These are phyloP conservation scores for Aspergillus nomiae DNA, from an alignment of 2,329 filamentous ascomycete genomes.

Conservation along the genomic window DNA sequence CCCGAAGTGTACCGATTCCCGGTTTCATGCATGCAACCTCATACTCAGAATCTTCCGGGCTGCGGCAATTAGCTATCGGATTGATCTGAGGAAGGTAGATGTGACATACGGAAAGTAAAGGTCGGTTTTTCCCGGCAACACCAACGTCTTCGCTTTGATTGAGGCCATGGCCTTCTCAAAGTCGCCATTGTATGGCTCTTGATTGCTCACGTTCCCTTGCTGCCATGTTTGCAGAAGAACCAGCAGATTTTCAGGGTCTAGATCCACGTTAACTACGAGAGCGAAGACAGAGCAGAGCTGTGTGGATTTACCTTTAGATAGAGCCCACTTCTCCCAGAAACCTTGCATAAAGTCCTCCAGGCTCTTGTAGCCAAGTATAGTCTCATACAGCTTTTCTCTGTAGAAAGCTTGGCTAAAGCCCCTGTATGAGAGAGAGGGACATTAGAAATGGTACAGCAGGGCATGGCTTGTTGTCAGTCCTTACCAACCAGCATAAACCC, in stretches of 20 bases:
- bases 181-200: constrained; percentile 68
- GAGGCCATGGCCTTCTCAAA: constrained; percentile 66
- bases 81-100: neutral
- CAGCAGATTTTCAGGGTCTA: constrained; percentile 73
- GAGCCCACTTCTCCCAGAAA: constrained; percentile 76
- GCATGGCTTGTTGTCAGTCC: constrained; percentile 7
- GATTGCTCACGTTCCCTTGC: constrained; percentile 67
- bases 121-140: constrained; percentile 72
- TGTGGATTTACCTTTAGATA: constrained; percentile 58
- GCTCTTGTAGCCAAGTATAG: constrained; percentile 63
- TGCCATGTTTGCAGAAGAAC: constrained; percentile 81
- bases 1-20: constrained; percentile 57
- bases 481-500: constrained; percentile 73
- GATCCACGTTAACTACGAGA: neutral
- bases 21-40: constrained; percentile 67
- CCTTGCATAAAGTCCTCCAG: constrained; percentile 73
- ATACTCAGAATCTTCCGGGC: constrained; percentile 74
- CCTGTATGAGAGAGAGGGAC: constrained; percentile 41
- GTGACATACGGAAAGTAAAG: constrained; percentile 71
- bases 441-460: neutral
- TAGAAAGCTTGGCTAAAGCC: constrained; percentile 81
- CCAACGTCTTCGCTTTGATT: constrained; percentile 72
- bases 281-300: neutral
- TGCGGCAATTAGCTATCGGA: constrained; percentile 30
- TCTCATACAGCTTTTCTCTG: constrained; percentile 69